phyloP scores from a whole-genome alignment of 306 rosid genomes.

The Ormosia emarginata region DNA sequence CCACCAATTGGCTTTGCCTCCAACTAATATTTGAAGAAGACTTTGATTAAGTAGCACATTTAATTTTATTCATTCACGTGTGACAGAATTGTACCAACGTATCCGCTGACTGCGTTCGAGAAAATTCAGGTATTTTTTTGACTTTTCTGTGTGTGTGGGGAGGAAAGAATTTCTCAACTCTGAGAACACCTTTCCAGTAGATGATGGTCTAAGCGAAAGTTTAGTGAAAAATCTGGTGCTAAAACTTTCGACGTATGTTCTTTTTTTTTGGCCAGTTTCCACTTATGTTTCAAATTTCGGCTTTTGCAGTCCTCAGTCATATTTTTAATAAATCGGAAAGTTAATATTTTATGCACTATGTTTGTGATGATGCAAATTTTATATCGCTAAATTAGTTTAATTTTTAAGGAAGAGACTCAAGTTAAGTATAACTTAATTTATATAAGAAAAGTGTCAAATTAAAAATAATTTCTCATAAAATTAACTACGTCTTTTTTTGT shows the following conservation, averaged over 20 bases:
- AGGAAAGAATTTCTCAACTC: background rate
- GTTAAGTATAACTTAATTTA: background rate
- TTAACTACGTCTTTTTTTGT: background rate
- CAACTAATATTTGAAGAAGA: background rate
- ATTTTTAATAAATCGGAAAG: no score
- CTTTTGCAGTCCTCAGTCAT: no score
- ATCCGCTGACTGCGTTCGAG: background rate
- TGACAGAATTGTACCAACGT: background rate
- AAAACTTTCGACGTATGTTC: no score
- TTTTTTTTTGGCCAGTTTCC: no score
- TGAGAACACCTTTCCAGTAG: no score
- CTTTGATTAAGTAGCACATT: background rate
- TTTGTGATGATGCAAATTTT: background rate
- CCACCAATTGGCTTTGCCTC: background rate
- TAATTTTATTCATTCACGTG: background rate
- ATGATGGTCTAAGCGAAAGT: no score
- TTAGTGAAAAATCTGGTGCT: no score
- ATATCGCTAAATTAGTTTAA: background rate
- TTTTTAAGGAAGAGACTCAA: background rate
- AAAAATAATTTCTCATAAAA: background rate
- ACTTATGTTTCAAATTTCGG: no score
- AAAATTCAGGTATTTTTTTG: constrained; percentile 9
- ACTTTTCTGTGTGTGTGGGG: background rate
- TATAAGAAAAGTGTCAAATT: background rate
- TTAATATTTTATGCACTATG: background rate